These are phyloP conservation scores for Sugiyamaella marilandica DNA, from an alignment of 805 yeast genomes.

Conservation along the genomic window DNA sequence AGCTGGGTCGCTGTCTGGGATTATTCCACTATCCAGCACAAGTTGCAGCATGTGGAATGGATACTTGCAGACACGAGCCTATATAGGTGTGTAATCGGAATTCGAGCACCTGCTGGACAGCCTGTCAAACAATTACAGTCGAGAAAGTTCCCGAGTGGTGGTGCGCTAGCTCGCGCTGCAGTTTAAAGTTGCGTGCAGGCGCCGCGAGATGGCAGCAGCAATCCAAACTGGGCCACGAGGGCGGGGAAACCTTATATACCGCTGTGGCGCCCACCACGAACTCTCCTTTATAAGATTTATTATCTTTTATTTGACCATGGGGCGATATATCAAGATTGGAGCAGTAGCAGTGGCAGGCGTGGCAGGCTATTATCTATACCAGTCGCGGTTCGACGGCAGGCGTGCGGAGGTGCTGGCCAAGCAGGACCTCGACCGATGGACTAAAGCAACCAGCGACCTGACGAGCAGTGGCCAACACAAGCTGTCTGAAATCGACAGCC, in stretches of 20 bases:
- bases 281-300: too few relatives aligned
- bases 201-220: slow-evolving; percentile 31
- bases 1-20: too few relatives aligned
- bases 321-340: slow-evolving; percentile 16
- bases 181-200: slow-evolving; percentile 28
- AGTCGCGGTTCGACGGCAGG: slow-evolving; percentile 16
- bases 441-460: slow-evolving; percentile 11
- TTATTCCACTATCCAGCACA: too few relatives aligned
- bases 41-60: too few relatives aligned
- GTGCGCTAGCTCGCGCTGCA: slow-evolving; percentile 36
- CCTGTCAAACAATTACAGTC: slow-evolving; percentile 34
- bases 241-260: too few relatives aligned
- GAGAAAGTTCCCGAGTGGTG: slow-evolving; percentile 40
- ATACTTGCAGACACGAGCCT: too few relatives aligned
- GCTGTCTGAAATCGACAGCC: slow-evolving; percentile 2
- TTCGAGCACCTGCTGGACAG: slow-evolving; percentile 18
- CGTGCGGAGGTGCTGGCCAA: slow-evolving; percentile 19
- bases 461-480: slow-evolving; percentile 2
- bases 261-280: too few relatives aligned
- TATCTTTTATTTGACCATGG: slow-evolving; percentile 5
- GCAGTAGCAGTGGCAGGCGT: slow-evolving; percentile 19
- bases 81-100: too few relatives aligned
- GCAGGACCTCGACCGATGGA: slow-evolving; percentile 18
- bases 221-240: slow-evolving; percentile 19
- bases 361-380: slow-evolving; percentile 22